Evolutionary conservation across 495 filamentous ascomycete genomes (phyloP), one percentile per base, ranked within the genome.

Genomic region (Aspergillus bridgeri): DNA sequence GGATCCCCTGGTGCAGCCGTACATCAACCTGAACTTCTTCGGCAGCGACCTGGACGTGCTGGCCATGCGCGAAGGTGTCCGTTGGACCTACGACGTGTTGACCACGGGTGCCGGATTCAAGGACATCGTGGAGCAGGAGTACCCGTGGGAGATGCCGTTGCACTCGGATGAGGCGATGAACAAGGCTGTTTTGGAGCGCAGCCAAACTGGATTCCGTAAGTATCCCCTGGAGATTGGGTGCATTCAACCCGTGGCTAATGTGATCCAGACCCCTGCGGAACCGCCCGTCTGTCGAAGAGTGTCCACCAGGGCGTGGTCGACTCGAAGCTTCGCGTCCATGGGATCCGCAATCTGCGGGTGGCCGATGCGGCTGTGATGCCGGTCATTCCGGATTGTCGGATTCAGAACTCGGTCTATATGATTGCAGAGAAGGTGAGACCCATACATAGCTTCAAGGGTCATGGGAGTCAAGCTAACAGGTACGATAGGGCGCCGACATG

Each of bases 11-110:
- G 70, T 68, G 46, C 80, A 81, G 64, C 74, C 84, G 1, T 76
- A 81, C 63, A 79, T 86, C 71, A 85, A 85, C 62, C 69, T 85
- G 49, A 84, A 85, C 63, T 85, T 81, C 73, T 84, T 85, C 62
- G 69, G 63, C 25, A 69, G 82, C 42, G 76, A 81, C 27, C 53
- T 85, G n/a, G 82, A 86, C 55, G 70, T 83, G 43, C 59, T 83
- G 6, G 82, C 78, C 6, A 70, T 86, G 74, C 75, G 79, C 47
- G 81, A 85, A 65, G 83, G 83, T 27, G 67, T 83, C 9, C 71
- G 81, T 9, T 84, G 69, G 58, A 74, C 76, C 3, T 78, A 85
- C 59, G 81, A 85, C 56, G 67, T 87, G 18, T 54, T 85, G 25
- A 80, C 68, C 50, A 80, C 72, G 13, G 82, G 81, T n/a, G 75